Conservation (phyloP, 1,284 basidiomycete genomes). For the Agroathelia rolfsii region DNA sequence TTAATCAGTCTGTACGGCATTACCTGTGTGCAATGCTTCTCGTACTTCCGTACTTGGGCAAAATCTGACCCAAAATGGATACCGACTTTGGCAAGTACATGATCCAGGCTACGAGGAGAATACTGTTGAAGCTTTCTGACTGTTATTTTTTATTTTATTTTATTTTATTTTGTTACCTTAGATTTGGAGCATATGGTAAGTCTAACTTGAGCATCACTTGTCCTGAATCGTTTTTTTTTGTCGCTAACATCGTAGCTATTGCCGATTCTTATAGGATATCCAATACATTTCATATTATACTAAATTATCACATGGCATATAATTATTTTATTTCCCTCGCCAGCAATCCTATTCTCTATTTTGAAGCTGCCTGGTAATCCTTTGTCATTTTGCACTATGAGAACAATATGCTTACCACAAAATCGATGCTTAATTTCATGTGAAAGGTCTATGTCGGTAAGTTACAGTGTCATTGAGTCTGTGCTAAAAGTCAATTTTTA, state of each 20-base stretch:
- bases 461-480: no score
- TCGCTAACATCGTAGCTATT: neutral
- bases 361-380: neutral
- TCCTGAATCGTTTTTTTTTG: neutral
- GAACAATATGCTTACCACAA: neutral
- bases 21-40: no score
- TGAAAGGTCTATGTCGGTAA: no score
- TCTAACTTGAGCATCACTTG: neutral
- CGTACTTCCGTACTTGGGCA: no score
- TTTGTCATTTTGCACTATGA: neutral
- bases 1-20: no score
- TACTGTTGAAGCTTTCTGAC: neutral
- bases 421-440: constrained; percentile 4
- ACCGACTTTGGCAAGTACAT: no score
- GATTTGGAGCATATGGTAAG: no score
- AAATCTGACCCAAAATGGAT: no score
- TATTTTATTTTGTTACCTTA: no score
- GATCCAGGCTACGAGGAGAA: neutral
- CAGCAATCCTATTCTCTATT: no score
- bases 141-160: neutral
- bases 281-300: neutral
- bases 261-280: neutral
- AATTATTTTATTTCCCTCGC: no score
- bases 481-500: no score
- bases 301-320: neutral